Conservation (phyloP, 1,284 basidiomycete species). For the Ganoderma sinense region DNA sequence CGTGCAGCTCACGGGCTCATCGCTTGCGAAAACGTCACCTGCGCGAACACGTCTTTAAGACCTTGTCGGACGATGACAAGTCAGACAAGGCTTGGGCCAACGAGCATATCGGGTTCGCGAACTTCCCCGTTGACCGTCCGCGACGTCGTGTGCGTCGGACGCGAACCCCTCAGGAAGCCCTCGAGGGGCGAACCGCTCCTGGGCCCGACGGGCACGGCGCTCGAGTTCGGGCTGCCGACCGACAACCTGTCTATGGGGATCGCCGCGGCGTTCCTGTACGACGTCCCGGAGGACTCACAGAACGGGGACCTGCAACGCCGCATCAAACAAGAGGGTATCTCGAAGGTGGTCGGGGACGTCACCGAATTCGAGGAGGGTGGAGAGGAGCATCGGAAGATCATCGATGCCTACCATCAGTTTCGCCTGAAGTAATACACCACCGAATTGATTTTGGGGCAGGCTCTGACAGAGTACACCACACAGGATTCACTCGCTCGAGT, state of each 20-base stretch:
- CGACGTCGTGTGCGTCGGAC: slow-evolving; percentile 45
- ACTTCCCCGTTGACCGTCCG: slow-evolving; percentile 53
- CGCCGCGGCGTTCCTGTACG: slow-evolving; percentile 46
- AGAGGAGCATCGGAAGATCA: slow-evolving; percentile 33
- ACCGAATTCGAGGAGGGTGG: slow-evolving; percentile 38
- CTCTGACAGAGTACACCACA: background rate
- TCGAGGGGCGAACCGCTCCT: slow-evolving; percentile 44
- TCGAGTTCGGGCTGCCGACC: slow-evolving; percentile 40
- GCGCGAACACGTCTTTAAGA: slow-evolving; percentile 40
- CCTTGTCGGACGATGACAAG: slow-evolving; percentile 38
- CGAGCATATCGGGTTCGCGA: slow-evolving; percentile 46
- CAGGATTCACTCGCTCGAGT: background rate
- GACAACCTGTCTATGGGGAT: slow-evolving; percentile 44
- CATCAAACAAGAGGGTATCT: slow-evolving; percentile 38
- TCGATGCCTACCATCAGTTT: slow-evolving; percentile 36
- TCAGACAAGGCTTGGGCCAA: slow-evolving; percentile 38
- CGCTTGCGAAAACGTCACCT: slow-evolving; percentile 51
- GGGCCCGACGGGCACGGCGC: slow-evolving; percentile 46
- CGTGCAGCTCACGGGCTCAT: slow-evolving; percentile 38
- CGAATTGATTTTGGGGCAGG: background rate
- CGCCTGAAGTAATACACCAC: slow-evolving; percentile 10
- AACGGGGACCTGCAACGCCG: slow-evolving; percentile 40
- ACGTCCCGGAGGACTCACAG: slow-evolving; percentile 43
- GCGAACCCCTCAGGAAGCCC: slow-evolving; percentile 49
- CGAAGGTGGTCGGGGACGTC: slow-evolving; percentile 36